Percentiles rank a stretch among this genome's conserved stretches.
Conservation (phyloP, 257 asterid genomes). For the Lavandula angustifolia region DNA sequence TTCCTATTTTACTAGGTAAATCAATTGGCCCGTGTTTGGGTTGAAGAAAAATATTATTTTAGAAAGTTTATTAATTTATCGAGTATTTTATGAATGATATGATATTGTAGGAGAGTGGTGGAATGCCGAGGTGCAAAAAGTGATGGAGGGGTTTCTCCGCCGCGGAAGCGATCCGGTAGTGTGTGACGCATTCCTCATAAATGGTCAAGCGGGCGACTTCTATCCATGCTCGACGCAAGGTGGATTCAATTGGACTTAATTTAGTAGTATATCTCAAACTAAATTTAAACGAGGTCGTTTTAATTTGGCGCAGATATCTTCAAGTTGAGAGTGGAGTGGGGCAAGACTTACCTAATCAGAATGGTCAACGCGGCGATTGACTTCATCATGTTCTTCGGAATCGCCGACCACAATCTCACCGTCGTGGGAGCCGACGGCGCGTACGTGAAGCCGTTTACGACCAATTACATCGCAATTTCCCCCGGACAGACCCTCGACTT, state of each 20-base stretch:
- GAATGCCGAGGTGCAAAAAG: conserved; percentile 35
- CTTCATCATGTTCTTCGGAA: conserved; percentile 49
- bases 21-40: no score
- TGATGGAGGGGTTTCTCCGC: conserved; percentile 24
- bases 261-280: no score
- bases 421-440: conserved; percentile 56
- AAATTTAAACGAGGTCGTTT: no score
- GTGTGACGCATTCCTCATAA: conserved; percentile 45
- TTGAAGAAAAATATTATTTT: no score
- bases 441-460: conserved; percentile 44
- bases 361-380: conserved; percentile 56
- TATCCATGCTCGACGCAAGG: conserved; percentile 43
- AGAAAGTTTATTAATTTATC: no score
- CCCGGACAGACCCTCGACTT: conserved; percentile 66
- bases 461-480: conserved; percentile 42
- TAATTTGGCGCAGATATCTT: conserved; percentile 40
- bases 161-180: conserved; percentile 37
- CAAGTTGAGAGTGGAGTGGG: conserved; percentile 39
- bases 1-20: conserved; percentile 47
- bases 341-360: conserved; percentile 49
- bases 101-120: conserved; percentile 46
- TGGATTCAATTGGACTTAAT: background rate
- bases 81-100: no score
- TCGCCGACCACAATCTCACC: conserved; percentile 39
- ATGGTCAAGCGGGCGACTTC: conserved; percentile 58